Evolutionary conservation across 2,329 filamentous ascomycete genomes (phyloP).

Genomic region (Pestalotiopsis sp.): DNA sequence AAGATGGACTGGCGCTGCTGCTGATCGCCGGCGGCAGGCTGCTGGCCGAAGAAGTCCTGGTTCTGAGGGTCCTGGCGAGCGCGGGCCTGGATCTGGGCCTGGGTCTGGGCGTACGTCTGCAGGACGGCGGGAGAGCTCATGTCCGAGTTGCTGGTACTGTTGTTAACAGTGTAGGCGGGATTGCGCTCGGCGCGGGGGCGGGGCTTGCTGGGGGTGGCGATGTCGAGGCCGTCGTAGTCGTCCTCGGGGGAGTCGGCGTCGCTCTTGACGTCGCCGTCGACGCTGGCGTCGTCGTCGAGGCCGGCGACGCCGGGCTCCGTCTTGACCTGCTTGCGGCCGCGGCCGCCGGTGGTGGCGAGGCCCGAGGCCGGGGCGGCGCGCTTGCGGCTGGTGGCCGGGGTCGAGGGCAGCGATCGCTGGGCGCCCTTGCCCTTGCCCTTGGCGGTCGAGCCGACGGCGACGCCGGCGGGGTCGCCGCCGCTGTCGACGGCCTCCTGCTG

Average conservation of each 20-base stretch:
- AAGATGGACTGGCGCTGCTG: background rate
- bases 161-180: constrained; percentile 5
- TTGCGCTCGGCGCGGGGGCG: background rate
- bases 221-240: constrained; percentile 34
- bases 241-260: constrained; percentile 26
- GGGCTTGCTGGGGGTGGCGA: constrained; percentile 17
- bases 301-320: background rate
- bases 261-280: constrained; percentile 16
- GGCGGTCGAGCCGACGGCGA: constrained; percentile 23
- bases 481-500: constrained; percentile 47
- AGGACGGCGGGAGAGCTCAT: background rate
- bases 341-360: constrained; percentile 17
- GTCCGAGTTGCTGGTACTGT: constrained; percentile 13
- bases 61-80: background rate
- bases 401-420: background rate
- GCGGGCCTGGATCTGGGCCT: constrained; percentile 3
- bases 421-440: background rate
- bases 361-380: background rate
- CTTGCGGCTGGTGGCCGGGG: constrained; percentile 5
- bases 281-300: background rate
- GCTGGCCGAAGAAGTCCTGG: background rate
- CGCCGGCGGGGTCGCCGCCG: constrained; percentile 48
- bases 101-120: background rate
- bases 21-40: background rate
- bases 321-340: constrained; percentile 13